phyloP scores from a whole-genome alignment of 208 protist species.

The Crithidia sp. region DNA sequence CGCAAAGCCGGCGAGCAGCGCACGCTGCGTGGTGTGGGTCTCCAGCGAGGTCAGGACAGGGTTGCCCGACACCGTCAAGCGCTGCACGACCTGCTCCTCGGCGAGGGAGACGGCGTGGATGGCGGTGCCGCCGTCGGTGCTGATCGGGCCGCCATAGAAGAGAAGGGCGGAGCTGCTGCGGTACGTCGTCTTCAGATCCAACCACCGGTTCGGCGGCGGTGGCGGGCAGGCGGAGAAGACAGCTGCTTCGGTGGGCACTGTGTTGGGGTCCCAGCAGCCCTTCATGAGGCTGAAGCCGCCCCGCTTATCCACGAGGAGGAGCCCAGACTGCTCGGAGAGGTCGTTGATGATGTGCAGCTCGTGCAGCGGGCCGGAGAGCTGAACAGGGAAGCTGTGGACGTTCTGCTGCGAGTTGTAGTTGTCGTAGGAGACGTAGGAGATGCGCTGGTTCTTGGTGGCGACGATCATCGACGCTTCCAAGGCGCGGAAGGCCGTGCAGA shows the following conservation, averaged over 20 bases:
- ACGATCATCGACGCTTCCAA: conserved; percentile 82
- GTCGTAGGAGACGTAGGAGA: conserved; percentile 82
- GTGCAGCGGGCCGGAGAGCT: conserved; percentile 64
- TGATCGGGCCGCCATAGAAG: conserved; percentile 85
- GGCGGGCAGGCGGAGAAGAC: conserved; percentile 80
- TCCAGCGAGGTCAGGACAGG: conserved; percentile 69
- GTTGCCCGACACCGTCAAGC: conserved; percentile 71
- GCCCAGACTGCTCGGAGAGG: conserved; percentile 80
- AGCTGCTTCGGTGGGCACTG: conserved; percentile 64
- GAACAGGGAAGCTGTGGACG: conserved; percentile 69
- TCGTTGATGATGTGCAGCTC: conserved; percentile 86
- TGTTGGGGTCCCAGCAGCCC: conserved; percentile 61
- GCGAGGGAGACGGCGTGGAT: conserved; percentile 80
- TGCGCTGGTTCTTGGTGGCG: conserved; percentile 66
- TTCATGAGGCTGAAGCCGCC: conserved; percentile 82
- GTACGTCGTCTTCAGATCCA: conserved; percentile 81
- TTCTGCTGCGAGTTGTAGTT: conserved; percentile 66
- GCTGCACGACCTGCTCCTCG: conserved; percentile 86
- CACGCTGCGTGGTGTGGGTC: conserved; percentile 72
- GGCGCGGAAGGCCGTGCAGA: conserved; percentile 66
- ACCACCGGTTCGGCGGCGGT: conserved; percentile 50
- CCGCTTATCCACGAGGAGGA: conserved; percentile 78
- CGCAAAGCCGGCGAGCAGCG: conserved; percentile 76
- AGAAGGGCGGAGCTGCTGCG: conserved; percentile 73
- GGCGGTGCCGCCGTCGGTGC: conserved; percentile 60